Evolutionary conservation across 352 stramenopile species (phyloP), one percentile per base, ranked within the genome.

Genomic region (Pythium scleroteichum): DNA sequence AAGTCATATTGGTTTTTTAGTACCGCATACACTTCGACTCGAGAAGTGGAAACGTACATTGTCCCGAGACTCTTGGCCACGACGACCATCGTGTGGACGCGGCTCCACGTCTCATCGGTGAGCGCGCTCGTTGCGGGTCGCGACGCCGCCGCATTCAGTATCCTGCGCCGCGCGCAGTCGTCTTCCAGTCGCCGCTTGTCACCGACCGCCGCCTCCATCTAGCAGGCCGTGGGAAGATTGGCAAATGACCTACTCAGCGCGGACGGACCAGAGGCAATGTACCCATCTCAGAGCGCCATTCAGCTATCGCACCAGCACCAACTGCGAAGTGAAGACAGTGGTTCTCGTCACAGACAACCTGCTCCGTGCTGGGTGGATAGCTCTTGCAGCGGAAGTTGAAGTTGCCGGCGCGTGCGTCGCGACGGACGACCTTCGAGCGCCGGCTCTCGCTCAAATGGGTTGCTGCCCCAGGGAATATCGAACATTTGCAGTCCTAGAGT

Each of bases 41-140:
- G 29, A 10, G 29, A 10, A 35, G 29, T 35, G 10, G 29, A 35
- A 26, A 59, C 63, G 44, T 22, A 70, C 63, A 62, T 70, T 16
- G 38, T 54, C 17, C 55, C 27, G 0, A 70, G 38, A 23, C 26
- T 70, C 38, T 59, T 62, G n/a, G 50, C 32, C n/a, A 6, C 12
- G 0, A 40, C 12, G 24, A 70, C 35, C 38, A 66, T 51, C 12
- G 20, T 23, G 26, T 62, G 63, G 20, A 70, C 40, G 9, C 46
- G 59, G n/a, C 27, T 35, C 63, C 56, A 65, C 8, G 51, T 52
- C n/a, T 1, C 41, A 7, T 62, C 39, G 7, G 33, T 33, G 5
- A 70, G 51, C 33, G 23, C n/a, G 48, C 61, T 67, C 17, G 27
- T 24, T 22, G 24, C 9, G 3, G 61, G 61, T 2, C 41, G 60